Evolutionary conservation across 2,329 filamentous ascomycete genomes (phyloP), one percentile per base, ranked within the genome.

Genomic region (Penicillium sp.): DNA sequence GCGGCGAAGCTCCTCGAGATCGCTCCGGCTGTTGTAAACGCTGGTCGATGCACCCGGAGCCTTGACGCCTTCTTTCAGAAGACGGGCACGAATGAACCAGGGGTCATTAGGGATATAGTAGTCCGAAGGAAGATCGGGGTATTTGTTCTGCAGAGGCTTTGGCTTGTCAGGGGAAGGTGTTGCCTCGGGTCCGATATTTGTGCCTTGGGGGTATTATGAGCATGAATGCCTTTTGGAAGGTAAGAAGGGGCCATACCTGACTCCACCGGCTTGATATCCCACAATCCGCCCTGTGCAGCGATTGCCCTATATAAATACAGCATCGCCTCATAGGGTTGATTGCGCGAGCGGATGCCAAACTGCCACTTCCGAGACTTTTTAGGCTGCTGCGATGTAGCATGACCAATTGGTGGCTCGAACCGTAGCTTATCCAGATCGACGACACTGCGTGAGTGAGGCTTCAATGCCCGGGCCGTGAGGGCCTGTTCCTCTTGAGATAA

Each of bases 291-390:
- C 63, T 96, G 84, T 58, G 91, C 91, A 53, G 84, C 79, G 38
- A 98, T 76, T 0, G 93, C 91, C 68, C 92, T 90, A 77, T 96
- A 96, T 48, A 98, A 93, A 63, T 92, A 96, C 24, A 95, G 76
- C 70, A 98, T 87, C 0, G 93, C 93, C 69, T 98, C 93, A 62
- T 91, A 89, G 0, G 93, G 93, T 48, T 89, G 87, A 64, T 97
- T 98, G 42, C 93, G 84, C 40, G 89, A 95, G 32, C 93, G 83
- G 54, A 98, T 98, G 49, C 93, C 93, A 66, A 98, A 98, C 68
- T 98, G 93, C 93, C 93, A 98, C 58, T 92, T 89, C 13, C 91
- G 88, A 1, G 87, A 87, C 47, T 59, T 65, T 64, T 88, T 90
- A 4, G 78, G 73, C 68, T 70, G 71, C 41, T 69, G 63, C 6